These are phyloP conservation scores for Fusarium succisae DNA, from an alignment of 2,329 filamentous ascomycete species.

Conservation along the genomic window DNA sequence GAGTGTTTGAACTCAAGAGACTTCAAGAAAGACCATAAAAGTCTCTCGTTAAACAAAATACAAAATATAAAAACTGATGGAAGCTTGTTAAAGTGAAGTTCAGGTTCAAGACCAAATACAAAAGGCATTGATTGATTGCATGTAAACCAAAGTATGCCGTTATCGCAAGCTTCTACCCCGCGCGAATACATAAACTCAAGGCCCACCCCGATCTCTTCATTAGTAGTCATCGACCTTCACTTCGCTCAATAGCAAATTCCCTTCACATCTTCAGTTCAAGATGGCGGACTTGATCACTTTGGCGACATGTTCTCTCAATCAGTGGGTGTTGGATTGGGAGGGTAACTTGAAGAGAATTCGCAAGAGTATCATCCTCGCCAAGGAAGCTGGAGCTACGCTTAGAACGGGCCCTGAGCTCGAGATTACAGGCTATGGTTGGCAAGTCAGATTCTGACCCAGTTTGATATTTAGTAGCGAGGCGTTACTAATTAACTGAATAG, in stretches of 20 bases:
- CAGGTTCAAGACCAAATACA: not conserved
- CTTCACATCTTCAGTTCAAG: not conserved
- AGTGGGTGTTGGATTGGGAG: slow-evolving; percentile 49
- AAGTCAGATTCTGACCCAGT: not conserved
- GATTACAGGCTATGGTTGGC: slow-evolving; percentile 46
- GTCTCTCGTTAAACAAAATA: not conserved
- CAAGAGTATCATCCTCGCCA: slow-evolving; percentile 68
- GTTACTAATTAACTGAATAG: slow-evolving; percentile 38
- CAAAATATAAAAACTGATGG: not conserved
- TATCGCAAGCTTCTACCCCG: slow-evolving; percentile 30
- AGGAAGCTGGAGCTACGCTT: slow-evolving; percentile 68
- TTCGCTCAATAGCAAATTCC: not conserved
- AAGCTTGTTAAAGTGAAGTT: not conserved
- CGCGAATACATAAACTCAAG: slow-evolving; percentile 19
- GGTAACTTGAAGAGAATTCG: slow-evolving; percentile 72
- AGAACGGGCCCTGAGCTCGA: slow-evolving; percentile 67
- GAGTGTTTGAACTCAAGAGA: not conserved
- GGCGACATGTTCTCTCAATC: slow-evolving; percentile 50
- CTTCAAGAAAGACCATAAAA: not conserved
- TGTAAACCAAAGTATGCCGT: slow-evolving; percentile 3
- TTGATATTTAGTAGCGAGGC: not conserved
- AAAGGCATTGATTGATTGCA: not conserved
- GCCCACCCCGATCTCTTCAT: slow-evolving; percentile 7
- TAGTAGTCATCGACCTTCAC: not conserved
- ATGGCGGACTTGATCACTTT: slow-evolving; percentile 38